Conservation (phyloP, 306 rosid genomes). For the Glycyrrhiza uralensis region DNA sequence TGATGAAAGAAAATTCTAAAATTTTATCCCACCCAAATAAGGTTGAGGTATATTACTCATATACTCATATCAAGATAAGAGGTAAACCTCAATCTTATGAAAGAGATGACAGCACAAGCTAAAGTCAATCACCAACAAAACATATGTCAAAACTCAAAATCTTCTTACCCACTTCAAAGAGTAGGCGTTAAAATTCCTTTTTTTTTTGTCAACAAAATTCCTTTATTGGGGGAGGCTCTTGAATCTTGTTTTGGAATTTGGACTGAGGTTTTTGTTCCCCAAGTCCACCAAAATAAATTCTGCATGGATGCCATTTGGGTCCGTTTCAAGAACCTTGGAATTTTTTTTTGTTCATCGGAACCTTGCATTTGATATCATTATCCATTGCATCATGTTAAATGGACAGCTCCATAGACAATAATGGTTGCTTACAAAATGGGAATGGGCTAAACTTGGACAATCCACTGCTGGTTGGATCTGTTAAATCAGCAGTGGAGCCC, state of each 20-base stretch:
- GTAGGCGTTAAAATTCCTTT: neutral
- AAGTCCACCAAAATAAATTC: neutral
- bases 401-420: neutral
- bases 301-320: neutral
- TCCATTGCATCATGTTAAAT: neutral
- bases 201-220: no score
- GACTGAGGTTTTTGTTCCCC: neutral
- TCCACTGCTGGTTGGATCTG: neutral
- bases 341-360: no score
- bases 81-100: conserved; percentile 9
- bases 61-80: neutral
- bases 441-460: neutral
- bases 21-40: neutral
- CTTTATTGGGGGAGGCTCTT: neutral
- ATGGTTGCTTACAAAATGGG: neutral
- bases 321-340: neutral
- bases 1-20: neutral
- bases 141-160: neutral
- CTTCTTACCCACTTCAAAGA: neutral
- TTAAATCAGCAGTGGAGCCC: conserved; percentile 8
- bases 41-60: no score
- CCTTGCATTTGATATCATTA: neutral
- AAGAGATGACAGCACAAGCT: neutral
- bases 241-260: neutral
- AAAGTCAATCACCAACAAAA: neutral